Percentiles rank a stretch among this genome's conserved stretches.
These are phyloP conservation scores for Volvox africanus DNA, from an alignment of 139 green algal genomes.

Conservation along the genomic window DNA sequence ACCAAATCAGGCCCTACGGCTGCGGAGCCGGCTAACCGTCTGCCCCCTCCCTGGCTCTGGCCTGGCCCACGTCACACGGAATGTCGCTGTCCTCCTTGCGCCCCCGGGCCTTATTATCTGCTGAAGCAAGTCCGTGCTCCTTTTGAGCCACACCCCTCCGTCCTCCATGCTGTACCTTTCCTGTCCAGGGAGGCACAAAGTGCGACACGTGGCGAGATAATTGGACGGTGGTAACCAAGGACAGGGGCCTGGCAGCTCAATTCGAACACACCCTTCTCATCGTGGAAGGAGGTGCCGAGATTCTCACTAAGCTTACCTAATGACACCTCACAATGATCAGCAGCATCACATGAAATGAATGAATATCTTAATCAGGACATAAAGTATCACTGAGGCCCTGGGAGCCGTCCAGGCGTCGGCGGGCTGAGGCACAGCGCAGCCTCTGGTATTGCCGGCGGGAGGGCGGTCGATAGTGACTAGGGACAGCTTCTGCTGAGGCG, in stretches of 20 bases:
- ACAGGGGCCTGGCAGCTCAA: slow-evolving; percentile 92
- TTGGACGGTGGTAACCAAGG: slow-evolving; percentile 94
- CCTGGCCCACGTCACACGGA: neutral
- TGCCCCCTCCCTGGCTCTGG: neutral
- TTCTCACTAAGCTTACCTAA: slow-evolving; percentile 17
- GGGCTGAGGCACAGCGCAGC: too few relatives aligned
- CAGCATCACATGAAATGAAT: too few relatives aligned
- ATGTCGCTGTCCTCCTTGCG: neutral
- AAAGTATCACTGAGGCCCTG: too few relatives aligned
- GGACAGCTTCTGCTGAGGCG: too few relatives aligned
- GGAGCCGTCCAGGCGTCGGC: too few relatives aligned
- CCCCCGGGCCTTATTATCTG: neutral
- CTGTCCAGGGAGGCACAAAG: slow-evolving; percentile 43
- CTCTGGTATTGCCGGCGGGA: too few relatives aligned
- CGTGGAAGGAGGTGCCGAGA: slow-evolving; percentile 83
- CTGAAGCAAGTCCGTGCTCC: neutral
- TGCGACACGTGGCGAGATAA: slow-evolving; percentile 89
- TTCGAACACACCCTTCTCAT: slow-evolving; percentile 96
- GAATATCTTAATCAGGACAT: too few relatives aligned
- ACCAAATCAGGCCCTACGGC: too few relatives aligned
- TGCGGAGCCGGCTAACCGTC: too few relatives aligned
- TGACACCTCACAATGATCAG: too few relatives aligned
- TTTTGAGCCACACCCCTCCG: neutral
- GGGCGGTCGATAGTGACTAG: too few relatives aligned
- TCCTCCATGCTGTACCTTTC: neutral